Percentiles rank a stretch among this genome's conserved stretches.
phyloP scores from a whole-genome alignment of 192 early-diverging fungal genomes.

The Coemansia umbellata region DNA sequence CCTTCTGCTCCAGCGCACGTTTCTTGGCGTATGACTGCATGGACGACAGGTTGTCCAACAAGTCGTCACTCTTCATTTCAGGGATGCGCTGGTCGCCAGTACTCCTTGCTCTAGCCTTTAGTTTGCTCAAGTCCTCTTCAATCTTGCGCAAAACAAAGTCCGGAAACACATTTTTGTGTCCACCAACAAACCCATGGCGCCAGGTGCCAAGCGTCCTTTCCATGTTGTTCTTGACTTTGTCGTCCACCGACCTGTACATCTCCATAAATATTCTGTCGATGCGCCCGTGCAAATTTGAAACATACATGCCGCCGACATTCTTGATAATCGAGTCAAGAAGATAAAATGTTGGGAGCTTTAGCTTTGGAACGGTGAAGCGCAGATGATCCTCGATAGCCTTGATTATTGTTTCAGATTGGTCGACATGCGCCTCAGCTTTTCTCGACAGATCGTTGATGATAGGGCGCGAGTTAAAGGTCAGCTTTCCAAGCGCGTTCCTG shows the following conservation, averaged over 20 bases:
- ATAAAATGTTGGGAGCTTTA: conserved; percentile 85
- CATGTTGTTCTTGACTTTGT: conserved; percentile 63
- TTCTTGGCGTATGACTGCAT: conserved; percentile 41
- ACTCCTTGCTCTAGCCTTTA: conserved; percentile 26
- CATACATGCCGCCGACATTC: conserved; percentile 81
- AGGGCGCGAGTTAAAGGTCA: conserved; percentile 91
- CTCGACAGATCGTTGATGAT: conserved; percentile 90
- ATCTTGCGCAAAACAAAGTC: conserved; percentile 47
- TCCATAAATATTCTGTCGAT: conserved; percentile 71
- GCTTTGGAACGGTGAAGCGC: conserved; percentile 29
- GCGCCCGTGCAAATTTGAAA: conserved; percentile 65
- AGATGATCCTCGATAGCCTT: conserved; percentile 62
- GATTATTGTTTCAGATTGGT: conserved; percentile 67
- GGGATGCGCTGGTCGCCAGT: conserved; percentile 3
- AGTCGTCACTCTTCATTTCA: conserved; percentile 5
- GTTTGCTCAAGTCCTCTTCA: conserved; percentile 31
- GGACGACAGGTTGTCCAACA: conserved; percentile 34
- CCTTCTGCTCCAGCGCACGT: conserved; percentile 28
- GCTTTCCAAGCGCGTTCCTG: conserved; percentile 61
- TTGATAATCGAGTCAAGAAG: conserved; percentile 95
- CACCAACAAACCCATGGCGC: conserved; percentile 61
- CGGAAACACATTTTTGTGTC: conserved; percentile 27
- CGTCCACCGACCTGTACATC: conserved; percentile 70
- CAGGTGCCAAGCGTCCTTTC: conserved; percentile 78
- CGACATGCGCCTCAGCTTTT: conserved; percentile 69